These are phyloP conservation scores for Schizosaccharomyces lindneri DNA, from an alignment of 805 yeast species.

Conservation along the genomic window DNA sequence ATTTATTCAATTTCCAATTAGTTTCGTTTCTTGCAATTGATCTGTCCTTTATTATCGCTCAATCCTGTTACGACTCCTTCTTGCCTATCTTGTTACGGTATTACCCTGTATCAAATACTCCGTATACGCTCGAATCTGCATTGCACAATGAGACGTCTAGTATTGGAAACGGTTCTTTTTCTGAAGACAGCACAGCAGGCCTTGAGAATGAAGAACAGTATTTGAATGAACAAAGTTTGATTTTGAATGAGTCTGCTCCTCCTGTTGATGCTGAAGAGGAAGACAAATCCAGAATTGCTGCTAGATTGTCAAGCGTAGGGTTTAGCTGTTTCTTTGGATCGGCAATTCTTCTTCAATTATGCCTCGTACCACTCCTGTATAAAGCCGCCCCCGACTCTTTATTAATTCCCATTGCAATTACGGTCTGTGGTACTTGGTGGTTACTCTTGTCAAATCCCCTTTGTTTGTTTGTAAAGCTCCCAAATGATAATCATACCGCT, in stretches of 20 bases:
- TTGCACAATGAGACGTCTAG: not conserved
- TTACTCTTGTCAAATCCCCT: not conserved
- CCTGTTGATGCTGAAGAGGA: not conserved
- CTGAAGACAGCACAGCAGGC: not conserved
- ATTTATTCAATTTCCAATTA: not conserved
- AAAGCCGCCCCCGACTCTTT: not conserved
- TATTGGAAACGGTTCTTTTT: not conserved
- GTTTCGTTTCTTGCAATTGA: not conserved
- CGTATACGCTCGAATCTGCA: too few relatives aligned
- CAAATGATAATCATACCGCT: not conserved
- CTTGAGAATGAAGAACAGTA: not conserved
- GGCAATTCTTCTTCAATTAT: not conserved
- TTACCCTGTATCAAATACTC: not conserved
- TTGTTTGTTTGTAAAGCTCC: not conserved
- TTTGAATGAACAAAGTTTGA: not conserved
- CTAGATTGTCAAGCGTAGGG: not conserved
- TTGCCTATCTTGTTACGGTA: not conserved
- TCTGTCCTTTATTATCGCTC: not conserved
- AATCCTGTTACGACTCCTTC: not conserved
- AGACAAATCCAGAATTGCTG: not conserved
- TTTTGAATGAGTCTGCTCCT: not conserved
- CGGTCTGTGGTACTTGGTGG: not conserved
- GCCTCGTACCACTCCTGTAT: not conserved
- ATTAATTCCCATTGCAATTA: not conserved
- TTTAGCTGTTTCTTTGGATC: not conserved